phyloP scores from a whole-genome alignment of 2,329 filamentous ascomycete genomes.

The Aspergillus fumigatus region DNA sequence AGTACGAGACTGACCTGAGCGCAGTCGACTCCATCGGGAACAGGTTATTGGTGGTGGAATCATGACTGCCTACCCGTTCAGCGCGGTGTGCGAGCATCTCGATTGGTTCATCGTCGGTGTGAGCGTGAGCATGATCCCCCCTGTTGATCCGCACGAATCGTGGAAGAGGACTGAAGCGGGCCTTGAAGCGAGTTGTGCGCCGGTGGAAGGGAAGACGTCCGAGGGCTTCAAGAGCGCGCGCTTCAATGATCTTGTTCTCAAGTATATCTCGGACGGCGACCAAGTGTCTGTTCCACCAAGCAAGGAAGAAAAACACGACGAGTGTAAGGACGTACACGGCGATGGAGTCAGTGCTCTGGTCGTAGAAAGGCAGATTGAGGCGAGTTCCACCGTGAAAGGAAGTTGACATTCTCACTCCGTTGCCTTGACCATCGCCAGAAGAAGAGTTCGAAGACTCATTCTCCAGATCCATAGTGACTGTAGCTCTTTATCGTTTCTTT shows the following conservation, averaged over 20 bases:
- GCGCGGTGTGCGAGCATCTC: neutral
- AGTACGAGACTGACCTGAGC: neutral
- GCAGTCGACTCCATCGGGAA: neutral
- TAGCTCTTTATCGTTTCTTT: neutral
- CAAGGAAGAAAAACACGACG: slow-evolving; percentile 3
- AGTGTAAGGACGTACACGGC: slow-evolving; percentile 7
- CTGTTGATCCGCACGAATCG: neutral
- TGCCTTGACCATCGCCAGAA: neutral
- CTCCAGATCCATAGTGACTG: neutral
- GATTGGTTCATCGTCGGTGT: neutral
- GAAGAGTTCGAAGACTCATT: neutral
- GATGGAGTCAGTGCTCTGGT: slow-evolving; percentile 7
- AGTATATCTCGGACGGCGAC: slow-evolving; percentile 5
- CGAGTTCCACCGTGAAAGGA: slow-evolving; percentile 7
- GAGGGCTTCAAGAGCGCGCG: neutral
- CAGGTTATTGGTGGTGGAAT: neutral
- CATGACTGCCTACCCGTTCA: neutral
- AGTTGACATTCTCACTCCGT: slow-evolving; percentile 7
- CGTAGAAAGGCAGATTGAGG: slow-evolving; percentile 9
- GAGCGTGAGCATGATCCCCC: neutral
- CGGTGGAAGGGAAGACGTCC: neutral
- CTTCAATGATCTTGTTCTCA: neutral
- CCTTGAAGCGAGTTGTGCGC: neutral
- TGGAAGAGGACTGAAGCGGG: slow-evolving; percentile 6
- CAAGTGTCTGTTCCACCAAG: slow-evolving; percentile 8